Evolutionary conservation across 2,329 filamentous ascomycete genomes (phyloP).

Genomic region (Neonectria faginata): DNA sequence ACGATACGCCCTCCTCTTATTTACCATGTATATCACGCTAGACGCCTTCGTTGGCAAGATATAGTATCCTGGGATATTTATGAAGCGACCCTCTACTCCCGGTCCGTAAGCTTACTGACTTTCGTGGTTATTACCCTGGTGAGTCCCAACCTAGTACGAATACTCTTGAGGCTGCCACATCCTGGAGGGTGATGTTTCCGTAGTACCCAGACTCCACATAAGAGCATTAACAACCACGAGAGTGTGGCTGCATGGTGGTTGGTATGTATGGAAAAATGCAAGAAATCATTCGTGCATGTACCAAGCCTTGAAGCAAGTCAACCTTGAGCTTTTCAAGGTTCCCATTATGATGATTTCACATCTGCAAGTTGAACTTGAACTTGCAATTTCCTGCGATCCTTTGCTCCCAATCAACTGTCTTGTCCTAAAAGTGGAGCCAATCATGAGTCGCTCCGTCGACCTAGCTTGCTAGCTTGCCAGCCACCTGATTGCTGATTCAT

Average conservation of each 20-base stretch:
- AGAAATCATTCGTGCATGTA: background rate
- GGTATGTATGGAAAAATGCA: background rate
- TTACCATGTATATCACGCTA: constrained; percentile 32
- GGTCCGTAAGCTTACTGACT: too few relatives aligned
- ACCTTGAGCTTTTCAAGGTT: background rate
- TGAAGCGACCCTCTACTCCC: background rate
- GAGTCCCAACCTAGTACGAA: background rate
- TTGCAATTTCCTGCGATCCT: background rate
- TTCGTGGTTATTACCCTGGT: background rate
- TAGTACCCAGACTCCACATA: too few relatives aligned
- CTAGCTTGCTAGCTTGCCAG: background rate
- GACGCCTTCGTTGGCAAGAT: constrained; percentile 20
- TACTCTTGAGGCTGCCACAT: background rate
- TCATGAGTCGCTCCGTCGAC: background rate
- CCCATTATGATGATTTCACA: background rate
- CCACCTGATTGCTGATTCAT: background rate
- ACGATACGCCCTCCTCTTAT: constrained; percentile 39
- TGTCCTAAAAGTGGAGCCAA: background rate
- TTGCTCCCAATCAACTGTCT: background rate
- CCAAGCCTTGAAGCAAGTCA: background rate
- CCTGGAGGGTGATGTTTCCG: too few relatives aligned
- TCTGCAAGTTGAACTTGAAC: background rate
- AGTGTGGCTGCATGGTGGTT: background rate
- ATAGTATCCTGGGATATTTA: constrained; percentile 10
- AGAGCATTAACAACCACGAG: background rate